Percentiles rank a stretch among this genome's conserved stretches.
Conservation (phyloP, 2,329 filamentous ascomycete genomes). For the Alternaria solani region DNA sequence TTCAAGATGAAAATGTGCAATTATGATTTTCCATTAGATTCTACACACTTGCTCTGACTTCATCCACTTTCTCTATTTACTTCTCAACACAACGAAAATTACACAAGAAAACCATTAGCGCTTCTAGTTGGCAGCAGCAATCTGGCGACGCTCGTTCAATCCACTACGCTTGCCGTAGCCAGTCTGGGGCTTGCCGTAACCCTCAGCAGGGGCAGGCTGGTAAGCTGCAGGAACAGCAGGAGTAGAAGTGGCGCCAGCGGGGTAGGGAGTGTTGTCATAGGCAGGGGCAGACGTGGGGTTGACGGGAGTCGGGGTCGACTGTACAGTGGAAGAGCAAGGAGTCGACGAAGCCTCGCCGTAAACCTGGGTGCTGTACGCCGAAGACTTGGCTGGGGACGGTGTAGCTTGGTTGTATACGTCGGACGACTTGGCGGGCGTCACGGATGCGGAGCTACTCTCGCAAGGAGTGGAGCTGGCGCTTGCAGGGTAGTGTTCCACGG, state of each 20-base stretch:
- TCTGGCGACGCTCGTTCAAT: constrained; percentile 31
- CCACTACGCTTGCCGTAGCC: constrained; percentile 35
- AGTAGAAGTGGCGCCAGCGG: constrained; percentile 14
- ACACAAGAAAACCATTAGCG: neutral
- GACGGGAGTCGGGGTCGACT: neutral
- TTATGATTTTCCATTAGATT: neutral
- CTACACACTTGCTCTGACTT: neutral
- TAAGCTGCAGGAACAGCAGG: constrained; percentile 3
- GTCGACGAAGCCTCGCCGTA: constrained; percentile 3
- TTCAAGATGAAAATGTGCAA: neutral
- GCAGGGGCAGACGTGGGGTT: constrained; percentile 7
- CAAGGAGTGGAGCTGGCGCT: constrained; percentile 9
- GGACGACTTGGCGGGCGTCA: constrained; percentile 1
- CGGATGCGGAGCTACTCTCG: constrained; percentile 5
- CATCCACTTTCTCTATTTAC: neutral
- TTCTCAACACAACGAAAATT: neutral
- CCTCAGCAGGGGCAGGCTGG: neutral
- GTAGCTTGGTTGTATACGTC: constrained; percentile 3
- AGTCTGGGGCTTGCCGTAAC: constrained; percentile 5
- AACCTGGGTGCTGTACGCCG: neutral
- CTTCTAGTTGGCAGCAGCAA: constrained; percentile 3
- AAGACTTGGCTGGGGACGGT: constrained; percentile 4
- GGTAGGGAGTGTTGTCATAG: constrained; percentile 7
- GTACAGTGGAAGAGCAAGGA: constrained; percentile 2
- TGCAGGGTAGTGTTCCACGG: neutral